These are phyloP conservation scores for Astrocystis sublimbata DNA, from an alignment of 495 filamentous ascomycete species.

Conservation along the genomic window DNA sequence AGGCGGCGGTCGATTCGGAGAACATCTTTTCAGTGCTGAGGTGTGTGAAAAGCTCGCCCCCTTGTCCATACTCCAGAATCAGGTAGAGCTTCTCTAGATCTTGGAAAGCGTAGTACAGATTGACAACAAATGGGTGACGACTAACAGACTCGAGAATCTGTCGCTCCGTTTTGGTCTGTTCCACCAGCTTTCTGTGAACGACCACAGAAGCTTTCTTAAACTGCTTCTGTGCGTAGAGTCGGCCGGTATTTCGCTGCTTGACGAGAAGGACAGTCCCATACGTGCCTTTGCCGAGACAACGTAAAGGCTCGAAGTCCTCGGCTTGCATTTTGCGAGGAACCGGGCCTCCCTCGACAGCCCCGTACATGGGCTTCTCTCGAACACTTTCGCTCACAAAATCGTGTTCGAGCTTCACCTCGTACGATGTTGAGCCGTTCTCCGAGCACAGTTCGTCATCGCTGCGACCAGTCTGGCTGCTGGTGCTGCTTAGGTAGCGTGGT, in stretches of 20 bases:
- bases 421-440: constrained; percentile 57
- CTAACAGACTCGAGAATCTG: constrained; percentile 92
- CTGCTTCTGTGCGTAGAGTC: constrained; percentile 96
- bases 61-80: constrained; percentile 97
- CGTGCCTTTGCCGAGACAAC: constrained; percentile 94
- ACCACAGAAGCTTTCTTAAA: constrained; percentile 93
- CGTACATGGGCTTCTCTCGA: constrained; percentile 33
- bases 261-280: constrained; percentile 93
- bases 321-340: constrained; percentile 80
- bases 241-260: constrained; percentile 80
- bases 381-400: constrained; percentile 82
- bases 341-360: constrained; percentile 46
- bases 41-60: constrained; percentile 91
- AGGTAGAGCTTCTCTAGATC: constrained; percentile 97
- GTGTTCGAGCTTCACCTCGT: constrained; percentile 83
- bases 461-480: constrained; percentile 32
- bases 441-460: constrained; percentile 47
- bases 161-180: constrained; percentile 96
- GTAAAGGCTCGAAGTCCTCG: constrained; percentile 85
- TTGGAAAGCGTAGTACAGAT: constrained; percentile 97
- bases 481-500: constrained; percentile 30
- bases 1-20: constrained; percentile 78
- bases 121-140: constrained; percentile 94
- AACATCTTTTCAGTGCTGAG: constrained; percentile 91
- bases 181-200: constrained; percentile 88